Evolutionary conservation across 495 filamentous ascomycete species (phyloP).

Genomic region (Clohesyomyces aquaticus): DNA sequence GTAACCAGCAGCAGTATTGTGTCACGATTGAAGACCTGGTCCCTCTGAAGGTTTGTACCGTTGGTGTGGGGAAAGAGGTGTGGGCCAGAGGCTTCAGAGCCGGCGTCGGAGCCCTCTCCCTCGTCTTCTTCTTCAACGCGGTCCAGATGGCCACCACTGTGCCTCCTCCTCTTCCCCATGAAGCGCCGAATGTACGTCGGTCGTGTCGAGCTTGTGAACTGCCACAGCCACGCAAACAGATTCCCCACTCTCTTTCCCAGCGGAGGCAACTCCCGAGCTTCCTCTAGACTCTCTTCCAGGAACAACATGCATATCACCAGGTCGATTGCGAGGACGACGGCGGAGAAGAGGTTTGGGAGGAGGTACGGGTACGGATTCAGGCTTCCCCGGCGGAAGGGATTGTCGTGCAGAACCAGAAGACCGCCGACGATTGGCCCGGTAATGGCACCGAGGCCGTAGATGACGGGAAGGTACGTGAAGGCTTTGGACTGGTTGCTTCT

Average conservation of each 20-base stretch:
- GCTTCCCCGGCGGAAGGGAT: constrained; percentile 56
- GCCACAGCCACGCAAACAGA: constrained; percentile 73
- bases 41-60: constrained; percentile 39
- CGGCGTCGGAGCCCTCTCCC: constrained; percentile 43
- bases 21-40: constrained; percentile 68
- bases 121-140: constrained; percentile 48
- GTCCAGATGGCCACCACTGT: constrained; percentile 40
- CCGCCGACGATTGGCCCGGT: constrained; percentile 92
- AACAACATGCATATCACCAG: constrained; percentile 73
- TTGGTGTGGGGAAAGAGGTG: constrained; percentile 47
- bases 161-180: constrained; percentile 18
- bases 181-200: constrained; percentile 62
- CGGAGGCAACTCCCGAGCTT: constrained; percentile 65
- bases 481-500: constrained; percentile 88
- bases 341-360: constrained; percentile 77
- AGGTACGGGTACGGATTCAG: constrained; percentile 78
- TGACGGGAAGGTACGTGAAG: constrained; percentile 88
- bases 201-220: constrained; percentile 64
- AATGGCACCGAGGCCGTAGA: constrained; percentile 92
- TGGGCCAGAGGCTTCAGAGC: constrained; percentile 45
- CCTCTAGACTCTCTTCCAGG: constrained; percentile 87
- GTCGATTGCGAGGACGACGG: constrained; percentile 70
- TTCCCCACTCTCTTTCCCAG: constrained; percentile 60
- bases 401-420: constrained; percentile 65
- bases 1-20: constrained; percentile 79